These are phyloP conservation scores for Pythium dissimile DNA, from an alignment of 352 stramenopile species.

Conservation along the genomic window DNA sequence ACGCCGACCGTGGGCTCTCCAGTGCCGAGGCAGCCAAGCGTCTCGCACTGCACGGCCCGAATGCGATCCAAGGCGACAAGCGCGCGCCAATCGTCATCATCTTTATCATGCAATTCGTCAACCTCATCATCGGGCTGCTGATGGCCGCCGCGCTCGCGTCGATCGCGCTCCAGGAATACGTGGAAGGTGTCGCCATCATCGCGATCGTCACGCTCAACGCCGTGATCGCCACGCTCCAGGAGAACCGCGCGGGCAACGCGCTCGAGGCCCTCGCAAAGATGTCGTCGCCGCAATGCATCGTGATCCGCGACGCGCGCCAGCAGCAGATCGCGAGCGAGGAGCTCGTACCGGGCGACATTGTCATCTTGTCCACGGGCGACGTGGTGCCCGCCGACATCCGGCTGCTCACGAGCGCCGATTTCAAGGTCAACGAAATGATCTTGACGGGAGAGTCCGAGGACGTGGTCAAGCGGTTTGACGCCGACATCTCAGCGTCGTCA, in stretches of 20 bases:
- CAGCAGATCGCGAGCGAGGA: conserved; percentile 27
- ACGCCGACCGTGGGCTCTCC: conserved; percentile 14
- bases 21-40: conserved; percentile 19
- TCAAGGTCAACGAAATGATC: conserved; percentile 77
- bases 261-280: conserved; percentile 33
- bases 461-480: conserved; percentile 24
- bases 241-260: conserved; percentile 32
- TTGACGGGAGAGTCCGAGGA: conserved; percentile 79
- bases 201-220: conserved; percentile 40
- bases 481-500: neutral
- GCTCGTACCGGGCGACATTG: conserved; percentile 37
- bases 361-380: conserved; percentile 67
- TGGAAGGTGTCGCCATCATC: conserved; percentile 36
- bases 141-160: conserved; percentile 33
- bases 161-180: conserved; percentile 36
- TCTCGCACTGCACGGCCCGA: conserved; percentile 16
- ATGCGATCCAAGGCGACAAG: conserved; percentile 26
- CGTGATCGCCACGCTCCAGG: conserved; percentile 33
- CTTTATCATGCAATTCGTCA: conserved; percentile 39
- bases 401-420: conserved; percentile 49
- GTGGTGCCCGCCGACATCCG: conserved; percentile 76
- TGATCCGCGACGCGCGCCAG: conserved; percentile 27
- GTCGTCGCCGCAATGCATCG: conserved; percentile 31
- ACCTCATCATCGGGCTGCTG: conserved; percentile 37
- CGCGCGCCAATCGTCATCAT: conserved; percentile 24